Conservation (phyloP, 176 grass and related monocot genomes). For the Eragrostis nindensis region DNA sequence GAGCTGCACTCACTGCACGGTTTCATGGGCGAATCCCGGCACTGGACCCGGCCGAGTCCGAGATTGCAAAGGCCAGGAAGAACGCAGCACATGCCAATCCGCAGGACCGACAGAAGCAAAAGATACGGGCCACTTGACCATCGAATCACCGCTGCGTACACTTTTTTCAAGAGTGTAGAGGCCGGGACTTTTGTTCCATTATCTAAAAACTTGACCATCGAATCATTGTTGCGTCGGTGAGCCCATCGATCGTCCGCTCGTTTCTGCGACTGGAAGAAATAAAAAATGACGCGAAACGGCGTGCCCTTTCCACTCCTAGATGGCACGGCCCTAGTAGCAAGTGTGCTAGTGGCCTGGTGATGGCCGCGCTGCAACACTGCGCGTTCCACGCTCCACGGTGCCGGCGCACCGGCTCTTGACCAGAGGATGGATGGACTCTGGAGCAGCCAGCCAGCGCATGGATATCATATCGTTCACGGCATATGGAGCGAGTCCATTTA, state of each 20-base stretch:
- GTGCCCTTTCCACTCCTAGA: not conserved
- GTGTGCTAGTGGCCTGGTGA: too few relatives aligned
- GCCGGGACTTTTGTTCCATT: too few relatives aligned
- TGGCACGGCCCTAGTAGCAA: too few relatives aligned
- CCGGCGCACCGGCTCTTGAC: too few relatives aligned
- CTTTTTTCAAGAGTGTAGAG: too few relatives aligned
- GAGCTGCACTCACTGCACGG: too few relatives aligned
- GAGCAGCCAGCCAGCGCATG: not conserved
- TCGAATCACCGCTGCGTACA: not conserved
- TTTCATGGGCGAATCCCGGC: not conserved
- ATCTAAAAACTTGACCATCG: too few relatives aligned
- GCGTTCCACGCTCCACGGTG: too few relatives aligned
- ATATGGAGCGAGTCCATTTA: not conserved
- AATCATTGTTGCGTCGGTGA: constrained; percentile 16
- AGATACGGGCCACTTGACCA: not conserved
- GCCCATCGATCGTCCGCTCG: too few relatives aligned
- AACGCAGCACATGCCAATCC: not conserved
- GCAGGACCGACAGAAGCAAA: not conserved
- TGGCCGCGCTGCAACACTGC: too few relatives aligned
- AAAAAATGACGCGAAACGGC: not conserved
- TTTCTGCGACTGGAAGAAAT: not conserved
- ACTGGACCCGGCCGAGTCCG: not conserved
- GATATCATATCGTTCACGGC: not conserved
- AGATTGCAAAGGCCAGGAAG: not conserved
- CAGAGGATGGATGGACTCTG: too few relatives aligned